Percentiles rank a stretch among this genome's conserved stretches.
These are phyloP conservation scores for Kwoniella heveanensis DNA, from an alignment of 768 basidiomycete species.

Conservation along the genomic window DNA sequence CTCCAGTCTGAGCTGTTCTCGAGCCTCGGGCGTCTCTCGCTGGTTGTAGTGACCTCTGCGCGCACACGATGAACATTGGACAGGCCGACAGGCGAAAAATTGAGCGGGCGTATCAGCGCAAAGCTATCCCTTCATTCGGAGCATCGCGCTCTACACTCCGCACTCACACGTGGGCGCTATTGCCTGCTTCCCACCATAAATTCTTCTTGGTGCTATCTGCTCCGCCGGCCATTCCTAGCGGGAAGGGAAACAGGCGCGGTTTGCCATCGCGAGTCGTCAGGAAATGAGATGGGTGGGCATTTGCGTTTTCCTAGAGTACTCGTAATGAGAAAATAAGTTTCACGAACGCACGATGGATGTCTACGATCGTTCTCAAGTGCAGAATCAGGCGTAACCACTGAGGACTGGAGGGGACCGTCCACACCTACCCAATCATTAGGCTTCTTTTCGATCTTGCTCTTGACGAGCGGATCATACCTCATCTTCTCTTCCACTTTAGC, in stretches of 20 bases:
- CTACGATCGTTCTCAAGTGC: too few relatives aligned
- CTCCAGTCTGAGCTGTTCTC: conserved; percentile 30
- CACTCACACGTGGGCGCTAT: conserved; percentile 50
- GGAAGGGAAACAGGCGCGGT: conserved; percentile 49
- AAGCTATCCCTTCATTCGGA: too few relatives aligned
- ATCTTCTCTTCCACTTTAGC: conserved; percentile 7
- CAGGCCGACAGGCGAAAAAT: too few relatives aligned
- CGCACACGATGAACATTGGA: not conserved
- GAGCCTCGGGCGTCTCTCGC: conserved; percentile 37
- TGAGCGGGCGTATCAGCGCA: too few relatives aligned
- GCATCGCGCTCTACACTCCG: too few relatives aligned
- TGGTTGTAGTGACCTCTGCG: conserved; percentile 48
- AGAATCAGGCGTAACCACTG: too few relatives aligned
- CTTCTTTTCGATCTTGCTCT: conserved; percentile 21
- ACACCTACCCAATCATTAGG: conserved; percentile 36
- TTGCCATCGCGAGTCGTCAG: conserved; percentile 47
- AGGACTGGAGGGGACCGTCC: too few relatives aligned
- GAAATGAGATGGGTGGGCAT: conserved; percentile 45
- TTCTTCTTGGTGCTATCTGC: conserved; percentile 29
- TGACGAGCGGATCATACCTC: conserved; percentile 19
- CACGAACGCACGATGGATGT: too few relatives aligned
- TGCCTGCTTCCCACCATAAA: conserved; percentile 51
- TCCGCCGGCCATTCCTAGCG: conserved; percentile 41
- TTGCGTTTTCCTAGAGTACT: conserved; percentile 26
- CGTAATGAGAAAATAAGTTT: too few relatives aligned